Evolutionary conservation across 176 grass and related monocot genomes (phyloP), one percentile per base, ranked within the genome.

Genomic region (Avena insularis): DNA sequence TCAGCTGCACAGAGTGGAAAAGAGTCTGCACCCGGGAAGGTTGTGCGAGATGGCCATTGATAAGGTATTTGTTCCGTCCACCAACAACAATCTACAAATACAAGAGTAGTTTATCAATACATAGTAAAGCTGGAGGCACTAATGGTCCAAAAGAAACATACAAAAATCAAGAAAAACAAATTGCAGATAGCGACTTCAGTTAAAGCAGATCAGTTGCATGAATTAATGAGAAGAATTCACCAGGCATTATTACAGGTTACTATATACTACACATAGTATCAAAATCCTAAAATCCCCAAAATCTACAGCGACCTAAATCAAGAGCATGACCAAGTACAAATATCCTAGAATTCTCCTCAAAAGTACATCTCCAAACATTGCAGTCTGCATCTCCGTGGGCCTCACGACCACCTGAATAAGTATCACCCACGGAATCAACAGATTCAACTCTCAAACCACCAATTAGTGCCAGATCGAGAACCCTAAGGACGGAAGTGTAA

Each of bases 1-100:
- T 99, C 58, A 99, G 97, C 85, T 99, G 97, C 48, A 99, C 94
- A 23, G 97, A 96, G 60, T 99, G 97, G 84, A 99, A 99, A 86
- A 99, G 97, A 35, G 90, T 96, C 89, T 94, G 92, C 63, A 99
- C 94, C 47, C 94, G 89, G 23, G 92, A 93, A 58, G 97, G 97
- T 76, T 98, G 96, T 57, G 92, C 97, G 56, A 91, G 87, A 83
- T 94, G 92, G 45, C 97, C 97, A 84, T 99, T 99, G 78, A 99
- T 94, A 74, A 96, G 92, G 48, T 99, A 99, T 60, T 94, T 99
- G 89, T 95, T 99, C 75, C 92, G 83, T 57, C 93, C 93, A 49
- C 94, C 97, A 56, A 96, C 83, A 79, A 96, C 94, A 76, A 96
- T 92, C 97, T 99, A 71, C 85, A 82, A 63, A 85, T 43, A 20